A percentile compares a stretch with the other conserved stretches of the same genome.
Conservation (phyloP, 2,329 filamentous ascomycete genomes). For the Diaporthe amygdali region DNA sequence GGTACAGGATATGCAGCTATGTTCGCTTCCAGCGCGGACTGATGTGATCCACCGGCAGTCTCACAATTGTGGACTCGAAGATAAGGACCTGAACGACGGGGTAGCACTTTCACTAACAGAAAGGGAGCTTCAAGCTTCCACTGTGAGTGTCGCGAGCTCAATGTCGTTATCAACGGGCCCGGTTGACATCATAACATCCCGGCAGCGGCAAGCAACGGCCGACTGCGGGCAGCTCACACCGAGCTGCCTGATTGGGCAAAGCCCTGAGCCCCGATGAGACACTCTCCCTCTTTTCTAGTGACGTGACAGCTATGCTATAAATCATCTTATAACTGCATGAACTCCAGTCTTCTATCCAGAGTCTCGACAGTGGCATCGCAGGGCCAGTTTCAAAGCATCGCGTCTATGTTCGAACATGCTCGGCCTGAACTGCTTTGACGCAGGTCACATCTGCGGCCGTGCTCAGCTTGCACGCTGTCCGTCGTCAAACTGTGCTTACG, state of each 20-base stretch:
- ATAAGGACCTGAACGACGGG: neutral
- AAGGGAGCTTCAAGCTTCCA: neutral
- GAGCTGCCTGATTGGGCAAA: constrained; percentile 1
- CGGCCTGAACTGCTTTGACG: neutral
- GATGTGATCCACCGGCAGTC: neutral
- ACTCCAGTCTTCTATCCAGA: no score
- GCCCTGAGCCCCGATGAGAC: neutral
- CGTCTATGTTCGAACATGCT: neutral
- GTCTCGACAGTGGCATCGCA: neutral
- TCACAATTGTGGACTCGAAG: neutral
- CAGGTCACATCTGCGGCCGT: neutral
- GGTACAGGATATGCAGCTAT: neutral
- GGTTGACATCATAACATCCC: constrained; percentile 18
- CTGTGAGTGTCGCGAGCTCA: neutral
- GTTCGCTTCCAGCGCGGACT: neutral
- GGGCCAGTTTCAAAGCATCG: neutral
- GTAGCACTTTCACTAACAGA: neutral
- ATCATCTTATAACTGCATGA: no score
- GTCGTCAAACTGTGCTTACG: no score
- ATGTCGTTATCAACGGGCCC: constrained; percentile 18
- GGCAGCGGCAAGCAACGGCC: constrained; percentile 7
- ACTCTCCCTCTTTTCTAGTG: no score
- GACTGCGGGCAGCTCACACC: neutral
- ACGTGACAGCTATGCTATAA: neutral
- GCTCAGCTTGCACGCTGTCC: neutral